These are phyloP conservation scores for Conticribra weissflogii DNA, from an alignment of 108 stramenopile species.

Conservation along the genomic window DNA sequence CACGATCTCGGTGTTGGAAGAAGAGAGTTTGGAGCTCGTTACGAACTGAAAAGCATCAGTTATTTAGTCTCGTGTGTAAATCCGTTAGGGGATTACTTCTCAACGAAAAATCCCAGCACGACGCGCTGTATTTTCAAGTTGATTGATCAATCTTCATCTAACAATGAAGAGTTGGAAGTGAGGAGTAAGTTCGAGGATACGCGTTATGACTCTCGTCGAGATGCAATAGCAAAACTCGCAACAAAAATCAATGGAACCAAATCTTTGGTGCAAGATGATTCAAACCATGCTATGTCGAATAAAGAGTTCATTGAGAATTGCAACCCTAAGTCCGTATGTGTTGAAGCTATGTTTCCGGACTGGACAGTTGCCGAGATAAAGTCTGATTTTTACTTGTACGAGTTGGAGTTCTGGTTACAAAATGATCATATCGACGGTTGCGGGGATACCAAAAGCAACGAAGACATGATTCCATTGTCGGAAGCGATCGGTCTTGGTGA, in stretches of 20 bases:
- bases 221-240: not conserved
- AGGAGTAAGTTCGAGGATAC: conserved; percentile 1
- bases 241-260: no score
- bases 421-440: not conserved
- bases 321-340: not conserved
- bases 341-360: conserved; percentile 14
- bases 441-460: not conserved
- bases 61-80: conserved; percentile 10
- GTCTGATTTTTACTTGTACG: conserved; percentile 19
- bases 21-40: not conserved
- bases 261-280: no score
- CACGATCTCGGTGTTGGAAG: conserved; percentile 7
- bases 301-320: not conserved
- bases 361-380: conserved; percentile 27
- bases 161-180: conserved; percentile 3
- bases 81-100: conserved; percentile 10
- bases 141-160: not conserved
- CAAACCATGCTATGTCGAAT: no score
- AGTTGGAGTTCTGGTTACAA: conserved; percentile 16
- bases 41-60: conserved; percentile 14
- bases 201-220: not conserved
- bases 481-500: conserved; percentile 14
- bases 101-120: conserved; percentile 21
- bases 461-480: conserved; percentile 15
- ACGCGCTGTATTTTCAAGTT: conserved; percentile 10